Percentiles rank a stretch among this genome's conserved stretches.
Conservation (phyloP, 1,284 basidiomycete genomes). For the Microbotryum violaceum region DNA sequence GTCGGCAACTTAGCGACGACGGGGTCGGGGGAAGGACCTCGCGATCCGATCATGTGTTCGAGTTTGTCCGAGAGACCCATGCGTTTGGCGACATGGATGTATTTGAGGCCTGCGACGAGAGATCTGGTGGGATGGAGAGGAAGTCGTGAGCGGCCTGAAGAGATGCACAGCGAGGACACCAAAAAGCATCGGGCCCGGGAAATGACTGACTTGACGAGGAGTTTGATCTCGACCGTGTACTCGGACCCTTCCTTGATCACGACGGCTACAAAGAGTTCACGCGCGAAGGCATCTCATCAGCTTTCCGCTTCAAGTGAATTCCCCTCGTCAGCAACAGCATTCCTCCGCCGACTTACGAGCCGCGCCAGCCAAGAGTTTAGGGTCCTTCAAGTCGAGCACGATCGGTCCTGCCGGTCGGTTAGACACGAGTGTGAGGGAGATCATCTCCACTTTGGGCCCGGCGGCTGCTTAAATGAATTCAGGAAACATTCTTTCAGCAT, state of each 20-base stretch:
- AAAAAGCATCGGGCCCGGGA: constrained; percentile 54
- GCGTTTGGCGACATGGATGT: constrained; percentile 59
- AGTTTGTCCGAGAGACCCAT: constrained; percentile 58
- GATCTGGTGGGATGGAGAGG: constrained; percentile 60
- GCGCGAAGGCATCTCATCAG: neutral
- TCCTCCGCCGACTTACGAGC: constrained; percentile 15
- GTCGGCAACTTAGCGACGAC: constrained; percentile 44
- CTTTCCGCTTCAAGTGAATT: neutral
- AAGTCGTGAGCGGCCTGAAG: constrained; percentile 51
- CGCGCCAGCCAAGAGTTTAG: constrained; percentile 39
- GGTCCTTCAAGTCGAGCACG: constrained; percentile 45
- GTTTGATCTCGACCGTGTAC: constrained; percentile 74
- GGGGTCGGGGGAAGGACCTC: constrained; percentile 55
- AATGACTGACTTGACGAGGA: constrained; percentile 50
- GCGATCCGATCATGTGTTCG: constrained; percentile 85
- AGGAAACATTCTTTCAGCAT: neutral
- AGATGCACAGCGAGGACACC: constrained; percentile 72
- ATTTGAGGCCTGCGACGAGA: too few relatives aligned
- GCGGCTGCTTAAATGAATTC: neutral
- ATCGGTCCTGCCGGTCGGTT: constrained; percentile 42
- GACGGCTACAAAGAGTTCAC: constrained; percentile 5
- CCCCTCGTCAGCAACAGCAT: neutral
- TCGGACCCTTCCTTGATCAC: constrained; percentile 47
- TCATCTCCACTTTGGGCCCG: constrained; percentile 19
- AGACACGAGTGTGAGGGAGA: constrained; percentile 46